Percentiles rank a stretch among this genome's conserved stretches.
These are phyloP conservation scores for Mortierella sp. DNA, from an alignment of 371 early-diverging fungal genomes.

Conservation along the genomic window DNA sequence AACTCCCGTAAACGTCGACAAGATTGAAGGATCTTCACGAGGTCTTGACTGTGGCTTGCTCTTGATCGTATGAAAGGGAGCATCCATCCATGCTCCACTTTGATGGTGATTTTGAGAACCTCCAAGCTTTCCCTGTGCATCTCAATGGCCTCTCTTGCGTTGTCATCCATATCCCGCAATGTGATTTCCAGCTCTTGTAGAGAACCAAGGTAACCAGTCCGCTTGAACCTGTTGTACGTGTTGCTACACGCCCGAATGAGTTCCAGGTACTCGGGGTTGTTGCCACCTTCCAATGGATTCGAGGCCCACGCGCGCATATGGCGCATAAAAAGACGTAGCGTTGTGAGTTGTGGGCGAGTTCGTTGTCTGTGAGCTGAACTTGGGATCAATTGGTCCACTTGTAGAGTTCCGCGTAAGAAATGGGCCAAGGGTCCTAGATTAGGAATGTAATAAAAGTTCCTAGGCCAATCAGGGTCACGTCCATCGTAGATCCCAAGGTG, in stretches of 20 bases:
- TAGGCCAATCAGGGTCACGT: neutral
- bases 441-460: too few species aligned
- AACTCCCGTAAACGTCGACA: constrained; percentile 1
- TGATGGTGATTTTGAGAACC: constrained; percentile 9
- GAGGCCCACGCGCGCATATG: neutral
- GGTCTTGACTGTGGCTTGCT: neutral
- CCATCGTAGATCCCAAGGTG: neutral
- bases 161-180: constrained; percentile 4
- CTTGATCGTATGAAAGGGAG: neutral
- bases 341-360: constrained; percentile 6
- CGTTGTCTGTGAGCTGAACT: neutral
- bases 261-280: constrained; percentile 1
- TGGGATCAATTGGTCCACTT: constrained; percentile 1
- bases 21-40: neutral
- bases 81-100: too few species aligned
- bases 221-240: neutral
- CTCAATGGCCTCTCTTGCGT: constrained; percentile 7
- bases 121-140: neutral
- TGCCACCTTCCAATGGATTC: neutral
- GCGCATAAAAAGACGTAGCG: neutral
- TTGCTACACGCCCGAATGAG: constrained; percentile 6
- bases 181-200: constrained; percentile 5
- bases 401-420: neutral
- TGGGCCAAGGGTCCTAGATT: neutral
- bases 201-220: neutral